These are phyloP conservation scores for Marchantia paleacea DNA, from an alignment of 225 moss, liverwort and hornwort genomes.

Conservation along the genomic window DNA sequence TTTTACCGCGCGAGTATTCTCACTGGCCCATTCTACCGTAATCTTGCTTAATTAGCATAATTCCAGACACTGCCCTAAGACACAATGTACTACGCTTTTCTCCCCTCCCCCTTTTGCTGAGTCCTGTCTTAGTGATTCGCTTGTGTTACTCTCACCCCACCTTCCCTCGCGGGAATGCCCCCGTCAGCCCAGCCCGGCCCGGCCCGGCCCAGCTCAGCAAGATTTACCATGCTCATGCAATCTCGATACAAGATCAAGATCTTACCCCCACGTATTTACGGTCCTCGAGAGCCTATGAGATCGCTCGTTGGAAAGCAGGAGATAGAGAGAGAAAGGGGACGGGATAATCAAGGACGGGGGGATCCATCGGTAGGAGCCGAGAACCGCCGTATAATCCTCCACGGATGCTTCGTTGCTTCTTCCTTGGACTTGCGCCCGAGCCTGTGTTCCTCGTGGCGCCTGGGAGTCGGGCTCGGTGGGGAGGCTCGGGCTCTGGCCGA, in stretches of 20 bases:
- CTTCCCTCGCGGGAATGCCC: neutral
- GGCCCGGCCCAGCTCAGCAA: neutral
- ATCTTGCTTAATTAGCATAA: neutral
- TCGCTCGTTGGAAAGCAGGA: neutral
- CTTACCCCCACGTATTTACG: neutral
- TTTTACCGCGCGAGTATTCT: neutral
- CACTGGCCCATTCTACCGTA: neutral
- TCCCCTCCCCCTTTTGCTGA: neutral
- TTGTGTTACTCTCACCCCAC: neutral
- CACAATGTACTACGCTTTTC: neutral
- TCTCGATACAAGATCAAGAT: neutral
- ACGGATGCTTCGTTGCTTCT: neutral
- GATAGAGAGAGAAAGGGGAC: neutral
- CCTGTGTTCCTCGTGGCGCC: constrained; percentile 9
- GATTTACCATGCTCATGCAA: neutral
- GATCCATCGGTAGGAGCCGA: neutral
- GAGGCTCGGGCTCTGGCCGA: neutral
- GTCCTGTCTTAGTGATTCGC: neutral
- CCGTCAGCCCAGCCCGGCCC: no score
- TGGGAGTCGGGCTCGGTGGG: neutral
- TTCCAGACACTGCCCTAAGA: neutral
- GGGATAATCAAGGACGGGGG: neutral
- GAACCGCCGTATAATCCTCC: neutral
- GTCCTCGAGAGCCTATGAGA: neutral
- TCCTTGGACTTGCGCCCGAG: neutral